Evolutionary conservation across 164 flowering plant genomes (phyloP), one percentile per base, ranked within the genome.

Genomic region (Vitis riparia): DNA sequence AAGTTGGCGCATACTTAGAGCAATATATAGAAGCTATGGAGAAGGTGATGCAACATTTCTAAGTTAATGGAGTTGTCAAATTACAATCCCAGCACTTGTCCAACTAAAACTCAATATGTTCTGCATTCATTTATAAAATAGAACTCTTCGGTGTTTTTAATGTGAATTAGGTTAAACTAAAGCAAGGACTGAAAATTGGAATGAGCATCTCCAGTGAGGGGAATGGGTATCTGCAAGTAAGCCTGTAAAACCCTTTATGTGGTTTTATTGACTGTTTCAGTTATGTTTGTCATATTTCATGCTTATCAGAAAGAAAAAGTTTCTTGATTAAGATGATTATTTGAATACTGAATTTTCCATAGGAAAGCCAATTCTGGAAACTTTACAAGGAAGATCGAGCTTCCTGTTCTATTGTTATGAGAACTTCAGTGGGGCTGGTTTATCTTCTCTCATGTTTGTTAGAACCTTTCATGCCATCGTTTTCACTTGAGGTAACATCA

Each of bases 391-490:
- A 88, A 72, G 88, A 95, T 62, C 76, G 62, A 55, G 65, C 87
- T 72, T 76, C 86, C 9, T 95, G 99, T 75, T 73, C 86, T 47
- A 69, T 93, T 32, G 99, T 93, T 44, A 89, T 95, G 87, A 91
- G 71, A 82, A 90, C 97, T 72, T 72, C 98, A 50, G 85, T 75
- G 10, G 99, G 99, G 49, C 78, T 95, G 59, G 98, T 95, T 0
- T 86, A 85, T 80, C 83, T 93, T 70, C 94, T 95, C 57, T 95
- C 97, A 48, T 85, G 89, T 70, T 79, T 95, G 56, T 78, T 95
- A 55, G 97, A 95, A 71, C 99, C 99, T n/a, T 93, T 86, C 65
- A 91, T 95, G 87, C 99, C 99, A 67, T 90, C 99, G 9, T 91
- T 95, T 73, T 85, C 97, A 50, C 62, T 66, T 57, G 90, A 91